Base-by-base conservation (phyloP, 2,329 filamentous ascomycete genomes). In the Cladosporium velox region DNA sequence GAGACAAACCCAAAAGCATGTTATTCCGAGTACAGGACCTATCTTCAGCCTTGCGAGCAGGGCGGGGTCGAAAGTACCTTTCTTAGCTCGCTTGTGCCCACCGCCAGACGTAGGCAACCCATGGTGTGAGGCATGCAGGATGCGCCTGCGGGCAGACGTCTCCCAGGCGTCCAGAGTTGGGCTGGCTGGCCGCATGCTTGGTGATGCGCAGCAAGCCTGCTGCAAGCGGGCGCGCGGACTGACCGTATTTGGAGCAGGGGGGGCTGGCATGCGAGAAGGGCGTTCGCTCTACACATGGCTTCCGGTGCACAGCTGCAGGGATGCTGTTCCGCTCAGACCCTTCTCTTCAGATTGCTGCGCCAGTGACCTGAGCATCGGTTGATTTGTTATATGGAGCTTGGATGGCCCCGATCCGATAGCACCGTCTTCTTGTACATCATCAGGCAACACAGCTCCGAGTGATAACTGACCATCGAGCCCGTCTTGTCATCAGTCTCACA, bases 341-440 rank as follows among this genome's bases (percentile, higher is more conserved):
- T 59, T 47, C 63, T 65, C 63, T 59, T 60, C 57, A 59, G 55
- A 34, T 35, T 51, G 52, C 52, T 64, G 62, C 62, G 51, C 52
- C 54, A 58, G 63, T 65, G 63, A 65, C 63, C 63, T 65, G 63
- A 65, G 55, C 55, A 59, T 41, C 54, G 54, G 28, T 30, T 65
- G 63, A 49, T 47, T 65, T 60, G 63, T 59, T 65, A 65, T 65
- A 65, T 64, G 34, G 44, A 60, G 63, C 63, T 47, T 26, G 63
- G 34, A 51, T 28, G 55, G 21, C 55, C 57, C 63, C 63, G 41
- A 64, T 32, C 55, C 63, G 41, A 64, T 32, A 32, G 14, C 49
- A 64, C 34, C 32, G n/a, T 51, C 38, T 54, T 54, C 34, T 55
- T 38, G 58, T 60, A 49, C 41, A 47, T 49, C 38, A 41, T 15